Evolutionary conservation across 768 basidiomycete genomes (phyloP).

Genomic region (Cubamyces lactineus): DNA sequence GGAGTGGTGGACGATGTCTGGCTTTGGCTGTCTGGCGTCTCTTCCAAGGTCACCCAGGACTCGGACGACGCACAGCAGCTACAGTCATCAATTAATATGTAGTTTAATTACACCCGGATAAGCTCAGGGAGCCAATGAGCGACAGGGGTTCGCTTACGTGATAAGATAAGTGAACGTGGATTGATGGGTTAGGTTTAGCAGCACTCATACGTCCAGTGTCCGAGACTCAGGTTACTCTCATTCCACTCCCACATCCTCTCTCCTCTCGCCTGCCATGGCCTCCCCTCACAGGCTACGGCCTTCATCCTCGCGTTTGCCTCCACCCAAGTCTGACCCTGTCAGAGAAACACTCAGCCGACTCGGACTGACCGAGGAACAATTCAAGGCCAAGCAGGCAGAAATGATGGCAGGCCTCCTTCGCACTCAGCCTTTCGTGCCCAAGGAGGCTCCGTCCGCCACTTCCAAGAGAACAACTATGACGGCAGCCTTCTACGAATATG

Average conservation of each 20-base stretch:
- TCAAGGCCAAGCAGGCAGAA: conserved; percentile 23
- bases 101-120: not conserved
- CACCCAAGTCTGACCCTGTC: conserved; percentile 1
- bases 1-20: conserved; percentile 14
- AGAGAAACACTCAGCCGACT: conserved; percentile 15
- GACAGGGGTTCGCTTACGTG: not conserved
- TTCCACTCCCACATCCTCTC: conserved; percentile 1
- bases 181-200: not conserved
- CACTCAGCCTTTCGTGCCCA: conserved; percentile 19
- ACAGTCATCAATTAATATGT: not conserved
- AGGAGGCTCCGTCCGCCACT: not conserved
- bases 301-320: not conserved
- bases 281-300: conserved; percentile 10
- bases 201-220: not conserved
- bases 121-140: not conserved
- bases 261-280: conserved; percentile 15
- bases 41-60: no score
- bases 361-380: conserved; percentile 23
- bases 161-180: not conserved
- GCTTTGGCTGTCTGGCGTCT: not conserved
- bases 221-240: not conserved
- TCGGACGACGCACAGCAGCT: conserved; percentile 6
- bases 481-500: not conserved
- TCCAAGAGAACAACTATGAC: not conserved
- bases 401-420: conserved; percentile 14